Evolutionary conservation across 345 rosid species (phyloP).

Genomic region (Geranium rotundifolium): DNA sequence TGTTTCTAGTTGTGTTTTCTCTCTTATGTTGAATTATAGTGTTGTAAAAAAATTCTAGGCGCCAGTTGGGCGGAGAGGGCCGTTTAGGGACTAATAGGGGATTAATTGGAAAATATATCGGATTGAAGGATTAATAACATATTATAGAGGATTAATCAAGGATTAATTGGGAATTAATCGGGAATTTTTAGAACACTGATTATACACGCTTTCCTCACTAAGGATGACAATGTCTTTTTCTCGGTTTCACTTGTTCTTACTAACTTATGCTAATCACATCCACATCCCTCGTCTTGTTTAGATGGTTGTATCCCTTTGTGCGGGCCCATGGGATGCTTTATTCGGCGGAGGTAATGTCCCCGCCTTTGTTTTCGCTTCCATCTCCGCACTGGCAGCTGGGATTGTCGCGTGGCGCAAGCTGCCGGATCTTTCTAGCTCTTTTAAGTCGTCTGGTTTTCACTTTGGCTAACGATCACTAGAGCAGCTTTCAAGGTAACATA

Average conservation of each 20-base stretch:
- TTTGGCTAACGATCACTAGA: constrained; percentile 31
- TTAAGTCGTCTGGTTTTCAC: constrained; percentile 69
- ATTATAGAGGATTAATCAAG: no score
- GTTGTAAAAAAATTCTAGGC: no score
- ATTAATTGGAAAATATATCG: no score
- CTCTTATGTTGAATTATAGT: no score
- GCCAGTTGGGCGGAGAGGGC: no score
- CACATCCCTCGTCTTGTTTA: constrained; percentile 16
- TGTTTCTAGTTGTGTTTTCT: not conserved
- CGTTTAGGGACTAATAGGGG: no score
- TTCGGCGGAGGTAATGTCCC: constrained; percentile 98
- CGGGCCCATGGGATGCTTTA: constrained; percentile 93
- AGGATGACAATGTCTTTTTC: not conserved
- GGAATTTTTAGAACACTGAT: no score
- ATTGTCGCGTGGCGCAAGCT: constrained; percentile 48
- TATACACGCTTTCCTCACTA: not conserved
- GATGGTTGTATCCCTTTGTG: constrained; percentile 84
- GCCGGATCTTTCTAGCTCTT: constrained; percentile 57
- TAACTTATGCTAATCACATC: constrained; percentile 1
- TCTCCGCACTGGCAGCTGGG: constrained; percentile 66
- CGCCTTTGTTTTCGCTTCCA: constrained; percentile 70
- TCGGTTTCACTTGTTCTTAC: not conserved
- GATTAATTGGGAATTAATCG: no score
- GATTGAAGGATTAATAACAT: no score
- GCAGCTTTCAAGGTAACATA: not conserved